Evolutionary conservation across 1,284 basidiomycete species (phyloP).

Genomic region (Moesziomyces parantarcticus): DNA sequence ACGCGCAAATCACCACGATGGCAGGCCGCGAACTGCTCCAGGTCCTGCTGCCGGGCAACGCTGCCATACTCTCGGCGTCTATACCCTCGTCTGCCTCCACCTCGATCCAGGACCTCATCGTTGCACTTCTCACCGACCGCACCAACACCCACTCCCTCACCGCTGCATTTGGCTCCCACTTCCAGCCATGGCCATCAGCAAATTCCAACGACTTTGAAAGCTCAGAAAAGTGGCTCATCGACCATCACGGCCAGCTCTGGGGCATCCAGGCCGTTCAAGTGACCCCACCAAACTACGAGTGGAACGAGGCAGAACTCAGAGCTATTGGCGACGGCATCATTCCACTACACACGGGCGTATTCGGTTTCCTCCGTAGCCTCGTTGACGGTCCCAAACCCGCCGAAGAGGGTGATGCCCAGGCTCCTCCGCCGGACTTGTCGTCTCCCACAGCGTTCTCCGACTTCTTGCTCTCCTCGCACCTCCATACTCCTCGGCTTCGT

Average conservation of each 20-base stretch:
- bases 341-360: conserved; percentile 28
- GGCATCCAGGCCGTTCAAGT: conserved; percentile 47
- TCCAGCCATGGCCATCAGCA: conserved; percentile 43
- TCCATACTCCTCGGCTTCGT: conserved; percentile 77
- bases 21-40: conserved; percentile 48
- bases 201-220: conserved; percentile 38
- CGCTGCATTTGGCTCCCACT: conserved; percentile 49
- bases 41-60: conserved; percentile 54
- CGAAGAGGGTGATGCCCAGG: conserved; percentile 83
- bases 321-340: conserved; percentile 43
- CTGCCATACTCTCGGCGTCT: conserved; percentile 47
- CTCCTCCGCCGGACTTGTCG: conserved; percentile 76
- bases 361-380: conserved; percentile 73
- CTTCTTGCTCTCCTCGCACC: conserved; percentile 78
- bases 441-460: conserved; percentile 70
- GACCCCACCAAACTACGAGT: conserved; percentile 50
- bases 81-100: conserved; percentile 32
- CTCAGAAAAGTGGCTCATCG: conserved; percentile 51
- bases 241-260: conserved; percentile 49
- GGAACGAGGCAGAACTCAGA: conserved; percentile 45
- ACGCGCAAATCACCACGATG: conserved; percentile 10
- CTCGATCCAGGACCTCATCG: conserved; percentile 42
- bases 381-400: conserved; percentile 75
- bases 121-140: conserved; percentile 44
- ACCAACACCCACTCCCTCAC: conserved; percentile 40